phyloP scores from a whole-genome alignment of 352 stramenopile genomes.

The Pythium periplocum region DNA sequence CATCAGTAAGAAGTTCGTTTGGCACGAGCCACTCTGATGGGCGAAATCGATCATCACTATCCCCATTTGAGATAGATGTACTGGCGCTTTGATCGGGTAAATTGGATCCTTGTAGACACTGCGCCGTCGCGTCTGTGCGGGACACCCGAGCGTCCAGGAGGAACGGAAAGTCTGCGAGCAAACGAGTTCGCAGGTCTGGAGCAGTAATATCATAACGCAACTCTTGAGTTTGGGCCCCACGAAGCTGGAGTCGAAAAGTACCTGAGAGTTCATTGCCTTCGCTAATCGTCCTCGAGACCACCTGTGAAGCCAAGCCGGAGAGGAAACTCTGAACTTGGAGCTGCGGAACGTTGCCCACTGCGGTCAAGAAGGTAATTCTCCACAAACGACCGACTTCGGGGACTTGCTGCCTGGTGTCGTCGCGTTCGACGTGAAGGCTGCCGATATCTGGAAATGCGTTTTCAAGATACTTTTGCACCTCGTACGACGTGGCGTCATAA shows the following conservation, averaged over 20 bases:
- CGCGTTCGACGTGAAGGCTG: slow-evolving; percentile 39
- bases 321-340: slow-evolving; percentile 70
- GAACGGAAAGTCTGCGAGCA: slow-evolving; percentile 43
- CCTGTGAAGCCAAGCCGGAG: slow-evolving; percentile 64
- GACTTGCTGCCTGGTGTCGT: slow-evolving; percentile 47
- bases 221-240: slow-evolving; percentile 38
- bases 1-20: slow-evolving; percentile 30
- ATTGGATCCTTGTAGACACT: slow-evolving; percentile 59
- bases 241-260: slow-evolving; percentile 79
- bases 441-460: slow-evolving; percentile 46
- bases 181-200: slow-evolving; percentile 37
- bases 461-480: slow-evolving; percentile 52
- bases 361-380: slow-evolving; percentile 88
- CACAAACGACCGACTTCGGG: slow-evolving; percentile 73
- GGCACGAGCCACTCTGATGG: slow-evolving; percentile 53
- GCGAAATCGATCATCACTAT: slow-evolving; percentile 26
- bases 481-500: slow-evolving; percentile 67
- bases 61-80: slow-evolving; percentile 25
- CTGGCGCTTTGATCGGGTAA: slow-evolving; percentile 39
- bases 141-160: slow-evolving; percentile 63
- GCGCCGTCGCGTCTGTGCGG: slow-evolving; percentile 53
- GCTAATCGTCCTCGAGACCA: slow-evolving; percentile 60
- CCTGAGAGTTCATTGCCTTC: slow-evolving; percentile 88
- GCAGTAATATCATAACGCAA: slow-evolving; percentile 72
- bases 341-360: slow-evolving; percentile 76